Percentiles rank a stretch among this genome's conserved stretches.
These are phyloP conservation scores for Hypholoma fasciculare DNA, from an alignment of 768 basidiomycete genomes.

Conservation along the genomic window DNA sequence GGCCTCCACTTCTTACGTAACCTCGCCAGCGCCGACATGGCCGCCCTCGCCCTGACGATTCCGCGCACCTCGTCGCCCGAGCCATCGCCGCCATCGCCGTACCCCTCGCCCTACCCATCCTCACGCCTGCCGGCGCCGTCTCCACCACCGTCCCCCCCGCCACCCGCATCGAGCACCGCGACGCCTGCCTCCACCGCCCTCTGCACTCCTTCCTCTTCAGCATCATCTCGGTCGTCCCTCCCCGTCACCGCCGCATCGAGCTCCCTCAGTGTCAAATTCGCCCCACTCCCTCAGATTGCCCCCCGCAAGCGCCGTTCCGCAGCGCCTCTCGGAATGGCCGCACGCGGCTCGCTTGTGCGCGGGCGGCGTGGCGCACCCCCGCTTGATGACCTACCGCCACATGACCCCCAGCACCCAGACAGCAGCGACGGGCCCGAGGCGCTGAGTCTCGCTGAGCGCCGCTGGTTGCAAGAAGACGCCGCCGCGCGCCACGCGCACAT, in stretches of 20 bases:
- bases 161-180: background rate
- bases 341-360: slow-evolving; percentile 42
- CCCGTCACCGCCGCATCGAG: slow-evolving; percentile 4
- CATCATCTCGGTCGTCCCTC: slow-evolving; percentile 15
- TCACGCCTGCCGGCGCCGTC: background rate
- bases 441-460: slow-evolving; percentile 27
- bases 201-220: slow-evolving; percentile 1
- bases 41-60: slow-evolving; percentile 1
- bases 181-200: slow-evolving; percentile 10
- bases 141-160: background rate
- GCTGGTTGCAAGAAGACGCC: slow-evolving; percentile 22
- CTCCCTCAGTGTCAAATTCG: slow-evolving; percentile 50
- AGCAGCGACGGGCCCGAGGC: background rate
- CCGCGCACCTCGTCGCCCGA: slow-evolving; percentile 8
- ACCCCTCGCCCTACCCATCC: slow-evolving; percentile 6
- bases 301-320: slow-evolving; percentile 48
- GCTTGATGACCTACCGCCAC: slow-evolving; percentile 26
- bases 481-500: slow-evolving; percentile 24
- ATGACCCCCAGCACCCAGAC: slow-evolving; percentile 26
- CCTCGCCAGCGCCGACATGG: background rate
- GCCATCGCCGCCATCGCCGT: slow-evolving; percentile 5
- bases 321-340: slow-evolving; percentile 56
- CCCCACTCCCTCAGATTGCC: slow-evolving; percentile 55
- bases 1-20: background rate
- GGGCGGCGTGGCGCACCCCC: slow-evolving; percentile 23